Evolutionary conservation across 331 rosid species (phyloP), one percentile per base, ranked within the genome.

Genomic region (Rhamnella rubrinervis): DNA sequence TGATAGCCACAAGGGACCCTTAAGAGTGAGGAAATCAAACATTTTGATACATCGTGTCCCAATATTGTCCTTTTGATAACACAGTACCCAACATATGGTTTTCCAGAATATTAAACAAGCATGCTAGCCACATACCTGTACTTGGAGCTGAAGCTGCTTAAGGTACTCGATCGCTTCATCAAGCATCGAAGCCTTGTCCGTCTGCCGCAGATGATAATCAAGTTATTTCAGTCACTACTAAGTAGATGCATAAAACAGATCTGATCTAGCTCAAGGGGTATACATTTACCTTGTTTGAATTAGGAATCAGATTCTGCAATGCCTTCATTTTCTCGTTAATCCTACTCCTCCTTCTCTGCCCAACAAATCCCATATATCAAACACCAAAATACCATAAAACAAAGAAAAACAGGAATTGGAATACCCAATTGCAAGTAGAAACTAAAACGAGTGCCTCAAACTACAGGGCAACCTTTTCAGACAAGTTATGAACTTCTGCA

Each of bases 61-160:
- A 53, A 53, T 18, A 53, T 10, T 53, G 25, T 21, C 58, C 25
- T 53, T 53, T 10, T 8, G 14, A 44, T 44, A 14, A 44, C 49
- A 12, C 1, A 15, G 58, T 19, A 53, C 20, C 20, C 25, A 65
- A 65, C 39, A 18, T 52, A 47, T 23, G 14, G 10, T 25, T 7
- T 31, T 13, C 38, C 25, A 64, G 6, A 77, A 73, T 16, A 8
- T 5, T 16, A 66, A 66, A 8, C 26, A 35, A 25, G 37, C 28
- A 67, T n/a, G 52, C n/a, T 39, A 66, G 73, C 59, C 41, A 59
- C 82, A 38, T 18, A 87, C 97, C 92, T 92, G 97, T 58, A 92
- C 97, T 85, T 92, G 97, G 63, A 92, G 97, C 85, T 92, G 97
- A 85, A 92, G 97, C 82, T 89, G 97, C 83, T 92, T 92, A 50